These are phyloP conservation scores for Aspergillus ruber DNA, from an alignment of 2,329 filamentous ascomycete genomes.

Conservation along the genomic window DNA sequence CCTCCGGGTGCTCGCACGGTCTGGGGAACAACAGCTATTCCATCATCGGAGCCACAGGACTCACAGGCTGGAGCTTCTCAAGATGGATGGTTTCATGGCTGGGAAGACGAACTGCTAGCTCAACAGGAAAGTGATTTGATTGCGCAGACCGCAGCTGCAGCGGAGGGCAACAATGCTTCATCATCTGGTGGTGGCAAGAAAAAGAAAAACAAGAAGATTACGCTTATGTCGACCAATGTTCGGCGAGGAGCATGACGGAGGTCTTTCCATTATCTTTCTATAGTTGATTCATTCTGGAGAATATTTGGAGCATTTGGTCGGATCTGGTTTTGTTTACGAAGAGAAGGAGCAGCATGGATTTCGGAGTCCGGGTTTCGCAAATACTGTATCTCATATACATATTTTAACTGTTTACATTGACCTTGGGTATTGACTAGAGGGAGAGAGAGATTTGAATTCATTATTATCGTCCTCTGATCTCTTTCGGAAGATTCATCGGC, in stretches of 20 bases:
- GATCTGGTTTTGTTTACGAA: neutral
- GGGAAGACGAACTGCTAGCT: constrained; percentile 68
- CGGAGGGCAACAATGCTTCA: constrained; percentile 12
- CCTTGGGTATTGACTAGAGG: no score
- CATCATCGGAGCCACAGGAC: constrained; percentile 51
- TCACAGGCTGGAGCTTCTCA: constrained; percentile 42
- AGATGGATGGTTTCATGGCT: constrained; percentile 82
- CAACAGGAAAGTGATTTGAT: constrained; percentile 51
- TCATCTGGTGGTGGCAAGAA: constrained; percentile 40
- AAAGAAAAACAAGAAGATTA: constrained; percentile 64
- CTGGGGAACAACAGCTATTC: constrained; percentile 75
- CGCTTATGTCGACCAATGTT: constrained; percentile 60
- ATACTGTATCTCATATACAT: neutral
- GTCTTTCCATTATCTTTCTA: neutral
- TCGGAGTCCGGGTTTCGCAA: neutral
- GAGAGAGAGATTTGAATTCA: no score
- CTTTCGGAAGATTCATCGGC: no score
- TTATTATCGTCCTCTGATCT: no score
- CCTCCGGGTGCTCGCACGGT: constrained; percentile 72
- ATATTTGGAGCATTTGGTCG: neutral
- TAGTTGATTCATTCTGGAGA: neutral
- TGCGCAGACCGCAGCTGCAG: constrained; percentile 43
- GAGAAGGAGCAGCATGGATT: neutral
- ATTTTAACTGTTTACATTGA: neutral
- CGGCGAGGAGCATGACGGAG: constrained; percentile 48